Base-by-base conservation (phyloP, 441 rosid species). In the Pelargonium myrrhifolium region DNA sequence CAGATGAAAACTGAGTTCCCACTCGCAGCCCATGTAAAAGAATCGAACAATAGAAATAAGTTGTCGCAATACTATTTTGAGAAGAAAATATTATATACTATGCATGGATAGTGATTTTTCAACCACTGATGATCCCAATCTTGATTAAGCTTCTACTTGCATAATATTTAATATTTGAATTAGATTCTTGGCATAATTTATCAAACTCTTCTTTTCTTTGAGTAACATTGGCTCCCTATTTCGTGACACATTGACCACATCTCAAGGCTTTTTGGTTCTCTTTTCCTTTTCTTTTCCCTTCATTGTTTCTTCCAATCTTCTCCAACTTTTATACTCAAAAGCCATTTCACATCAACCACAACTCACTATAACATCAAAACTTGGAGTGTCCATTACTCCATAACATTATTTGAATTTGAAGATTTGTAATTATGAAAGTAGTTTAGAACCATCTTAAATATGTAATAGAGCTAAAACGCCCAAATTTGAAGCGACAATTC, bases 21-120 rank as follows among this genome's bases (percentile, higher is more conserved):
- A 26, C 31, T 59, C 47, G 9, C 47, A 11, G 3, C 64, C 58
- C 4, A 51, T 53, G 59, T 15, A 53, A 53, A n/a, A n/a, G n/a
- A n/a, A n/a, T n/a, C n/a, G n/a, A n/a, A n/a, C n/a, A n/a, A n/a
- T n/a, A n/a, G n/a, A n/a, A n/a, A n/a, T n/a, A n/a, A n/a, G n/a
- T n/a, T n/a, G n/a, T n/a, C n/a, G n/a, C n/a, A n/a, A n/a, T n/a
- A n/a, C n/a, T n/a, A n/a, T n/a, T n/a, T n/a, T n/a, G n/a, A n/a
- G n/a, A n/a, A n/a, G n/a, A n/a, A n/a, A n/a, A n/a, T n/a, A n/a
- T n/a, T n/a, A n/a, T n/a, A n/a, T n/a, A n/a, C n/a, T n/a, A n/a
- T n/a, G n/a, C n/a, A n/a, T n/a, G n/a, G n/a, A n/a, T n/a, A 21
- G 73, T 74, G 79, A 78, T 78, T 69, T 73, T 70, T 76, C 78